Conservation (phyloP, 805 yeast species). For the Yamadazyma sp. region DNA sequence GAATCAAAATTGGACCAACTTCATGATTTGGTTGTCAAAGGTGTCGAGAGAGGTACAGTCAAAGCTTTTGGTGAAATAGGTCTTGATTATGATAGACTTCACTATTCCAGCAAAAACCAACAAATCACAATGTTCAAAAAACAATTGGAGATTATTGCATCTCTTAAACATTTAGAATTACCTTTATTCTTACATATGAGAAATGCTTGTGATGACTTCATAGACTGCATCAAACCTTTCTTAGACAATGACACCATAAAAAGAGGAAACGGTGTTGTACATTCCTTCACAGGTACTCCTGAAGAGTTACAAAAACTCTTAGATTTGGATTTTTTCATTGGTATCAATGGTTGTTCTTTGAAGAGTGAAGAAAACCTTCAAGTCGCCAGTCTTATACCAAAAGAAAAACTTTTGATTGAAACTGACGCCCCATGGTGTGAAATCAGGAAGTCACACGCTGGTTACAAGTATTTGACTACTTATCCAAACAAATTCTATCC, state of each 20-base stretch:
- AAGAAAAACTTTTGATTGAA: conserved; percentile 71
- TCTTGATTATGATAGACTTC: conserved; percentile 86
- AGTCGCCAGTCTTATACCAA: conserved; percentile 67
- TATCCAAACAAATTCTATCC: conserved; percentile 62
- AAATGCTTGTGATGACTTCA: conserved; percentile 77
- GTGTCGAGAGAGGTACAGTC: conserved; percentile 50
- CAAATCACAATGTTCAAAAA: conserved; percentile 66
- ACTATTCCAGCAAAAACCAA: conserved; percentile 64
- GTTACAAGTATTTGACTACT: conserved; percentile 53
- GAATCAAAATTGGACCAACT: conserved; percentile 48
- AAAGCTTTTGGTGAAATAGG: conserved; percentile 95
- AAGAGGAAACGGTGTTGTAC: conserved; percentile 75
- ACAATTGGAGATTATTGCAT: conserved; percentile 64
- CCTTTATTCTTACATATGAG: conserved; percentile 93
- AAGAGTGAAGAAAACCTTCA: conserved; percentile 70
- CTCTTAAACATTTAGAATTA: conserved; percentile 42
- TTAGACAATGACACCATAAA: conserved; percentile 39
- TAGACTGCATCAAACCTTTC: conserved; percentile 60
- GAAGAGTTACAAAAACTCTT: conserved; percentile 61
- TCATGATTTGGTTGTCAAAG: conserved; percentile 45
- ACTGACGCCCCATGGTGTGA: conserved; percentile 99
- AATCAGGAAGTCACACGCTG: conserved; percentile 76
- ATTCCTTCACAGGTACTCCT: conserved; percentile 85
- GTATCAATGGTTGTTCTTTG: conserved; percentile 92
- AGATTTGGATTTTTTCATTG: conserved; percentile 61